Base-by-base conservation (phyloP, 1,284 basidiomycete species). In the Xerocomus tenax region DNA sequence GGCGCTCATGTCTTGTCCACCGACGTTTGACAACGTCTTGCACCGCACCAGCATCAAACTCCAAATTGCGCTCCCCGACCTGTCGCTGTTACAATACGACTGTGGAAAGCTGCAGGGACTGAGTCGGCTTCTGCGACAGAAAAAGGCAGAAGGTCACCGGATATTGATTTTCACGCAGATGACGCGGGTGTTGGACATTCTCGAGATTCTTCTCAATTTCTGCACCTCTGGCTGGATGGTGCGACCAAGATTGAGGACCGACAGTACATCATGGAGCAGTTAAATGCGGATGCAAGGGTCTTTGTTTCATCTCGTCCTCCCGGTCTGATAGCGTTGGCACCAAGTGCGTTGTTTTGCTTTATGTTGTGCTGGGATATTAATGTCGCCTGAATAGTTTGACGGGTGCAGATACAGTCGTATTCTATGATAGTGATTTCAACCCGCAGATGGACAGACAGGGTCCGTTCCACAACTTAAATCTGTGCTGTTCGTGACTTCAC, bases 341-440 rank as follows among this genome's bases (percentile, higher is more conserved):
- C 72, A 98, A 98, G 87, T 90, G 61, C 58, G 83, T 70, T 10
- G 16, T 18, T 16, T 42, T 34, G 34, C 26, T 36, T 48, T 5
- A 23, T 9, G 16, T 30, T 52, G 16, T 3, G 21, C 5, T 51
- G 19, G 47, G 36, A 45, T 34, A 23, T 52, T 56, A 35, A 58
- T n/a, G n/a, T 48, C 8, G 29, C 12, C 18, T 36, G 12, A 29
- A n/a, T 61, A 90, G 87, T 62, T 70, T 94, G 51, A 94, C 94
- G 8, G 94, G 94, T n/a, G 94, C 94, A 15, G 92, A 97, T 65
- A 96, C 92, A 0, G 94, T 98, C 57, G 79, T 97, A 47, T 95
- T 94, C 69, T 97, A 96, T 65, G 94, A 98, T 65, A 91, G 91
- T 50, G 95, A 98, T 67, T 98, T 96, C 76, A 97, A 97, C 61